Conservation (phyloP, 1,284 basidiomycete genomes). For the Cystobasidium pallidum region DNA sequence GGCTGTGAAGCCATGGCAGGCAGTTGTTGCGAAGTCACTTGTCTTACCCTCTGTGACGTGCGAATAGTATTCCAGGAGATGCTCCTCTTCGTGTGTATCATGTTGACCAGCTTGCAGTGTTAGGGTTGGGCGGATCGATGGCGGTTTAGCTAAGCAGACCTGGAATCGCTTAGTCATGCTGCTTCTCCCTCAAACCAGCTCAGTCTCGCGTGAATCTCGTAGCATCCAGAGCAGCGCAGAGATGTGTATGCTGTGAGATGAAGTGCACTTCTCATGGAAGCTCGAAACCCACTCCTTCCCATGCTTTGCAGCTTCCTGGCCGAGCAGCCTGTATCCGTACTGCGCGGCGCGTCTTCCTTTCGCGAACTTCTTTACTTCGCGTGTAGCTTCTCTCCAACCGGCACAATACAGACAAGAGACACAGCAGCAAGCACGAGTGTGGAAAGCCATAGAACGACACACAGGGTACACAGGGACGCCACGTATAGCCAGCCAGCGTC, state of each 20-base stretch:
- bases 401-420: not conserved
- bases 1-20: conserved; percentile 24
- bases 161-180: not conserved
- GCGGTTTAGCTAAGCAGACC: not conserved
- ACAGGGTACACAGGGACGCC: too few relatives aligned
- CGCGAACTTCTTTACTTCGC: not conserved
- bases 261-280: too few relatives aligned
- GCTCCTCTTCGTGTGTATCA: conserved; percentile 38
- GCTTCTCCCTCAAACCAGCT: not conserved
- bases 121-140: not conserved
- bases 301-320: too few relatives aligned
- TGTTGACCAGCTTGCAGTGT: conserved; percentile 59
- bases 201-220: too few relatives aligned
- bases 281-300: too few relatives aligned
- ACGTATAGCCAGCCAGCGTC: not conserved
- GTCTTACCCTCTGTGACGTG: conserved; percentile 33
- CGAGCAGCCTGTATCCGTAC: too few relatives aligned
- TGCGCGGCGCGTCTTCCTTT: not conserved
- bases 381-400: not conserved
- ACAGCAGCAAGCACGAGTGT: not conserved
- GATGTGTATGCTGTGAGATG: too few relatives aligned
- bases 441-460: not conserved
- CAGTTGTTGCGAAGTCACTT: conserved; percentile 16
- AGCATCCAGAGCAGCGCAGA: not conserved
- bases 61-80: conserved; percentile 27